Evolutionary conservation across 1,139 yeast genomes (phyloP), one percentile per base, ranked within the genome.

Genomic region (Taphrina communis): DNA sequence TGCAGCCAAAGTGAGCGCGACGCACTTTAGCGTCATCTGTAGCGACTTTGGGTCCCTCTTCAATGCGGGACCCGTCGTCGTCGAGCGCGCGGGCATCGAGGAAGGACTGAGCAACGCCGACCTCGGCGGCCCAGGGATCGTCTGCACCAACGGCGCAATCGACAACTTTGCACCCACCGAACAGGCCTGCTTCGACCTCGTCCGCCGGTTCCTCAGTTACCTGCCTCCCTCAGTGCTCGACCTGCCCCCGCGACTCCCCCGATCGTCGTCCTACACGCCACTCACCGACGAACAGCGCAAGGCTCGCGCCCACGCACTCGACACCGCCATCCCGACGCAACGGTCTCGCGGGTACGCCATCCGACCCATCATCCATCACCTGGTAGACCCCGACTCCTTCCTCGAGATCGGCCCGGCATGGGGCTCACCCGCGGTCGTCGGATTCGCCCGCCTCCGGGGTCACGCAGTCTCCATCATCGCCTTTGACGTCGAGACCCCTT

Each of bases 51-150:
- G 67, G 14, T 39, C 53, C 38, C 51, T 63, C 48, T 63, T 63
- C 67, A 63, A 63, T 55, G 67, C 67, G 39, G 67, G 67, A n/a
- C 67, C 67, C 17, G 55, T 63, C 31, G 61, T 63, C 14, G 67
- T 63, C 21, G 67, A 53, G 25, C 55, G 46, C 56, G 67, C 67
- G 6, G 67, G 67, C 8, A 53, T 63, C 35, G 67, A 63, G 52
- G 67, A 53, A 63, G 67, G 67, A 8, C 55, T 63, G 50, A 55
- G 56, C n/a, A 63, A 63, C 19, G 52, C 61, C 8, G 67, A 63
- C 56, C 39, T 63, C 17, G 67, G 67, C 25, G 67, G 67, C 8
- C 67, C 67, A 2, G 61, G 61, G 21, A 61, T 63, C 61, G 67
- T 63, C 56, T 63, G 67, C 48, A 57, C 67, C 9, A 63, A 63